Conservation (phyloP, 306 rosid genomes). For the Carpinus viminea region DNA sequence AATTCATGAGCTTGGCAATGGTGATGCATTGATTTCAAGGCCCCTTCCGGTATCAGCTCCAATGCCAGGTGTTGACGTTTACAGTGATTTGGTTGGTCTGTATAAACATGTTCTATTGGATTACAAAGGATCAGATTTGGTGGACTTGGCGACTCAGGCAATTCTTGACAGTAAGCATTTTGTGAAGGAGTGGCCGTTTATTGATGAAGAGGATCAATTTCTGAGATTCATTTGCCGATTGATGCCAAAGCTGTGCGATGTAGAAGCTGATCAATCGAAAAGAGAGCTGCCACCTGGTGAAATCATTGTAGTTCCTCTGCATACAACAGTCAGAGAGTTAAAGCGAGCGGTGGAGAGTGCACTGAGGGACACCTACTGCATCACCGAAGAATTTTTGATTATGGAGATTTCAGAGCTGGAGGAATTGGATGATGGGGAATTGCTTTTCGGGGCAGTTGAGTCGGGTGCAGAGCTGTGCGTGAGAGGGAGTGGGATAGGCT, state of each 20-base stretch:
- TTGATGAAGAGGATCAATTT: conserved; percentile 60
- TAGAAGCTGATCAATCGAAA: conserved; percentile 28
- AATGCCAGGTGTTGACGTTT: conserved; percentile 61
- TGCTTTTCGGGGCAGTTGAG: conserved; percentile 59
- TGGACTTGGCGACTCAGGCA: conserved; percentile 59
- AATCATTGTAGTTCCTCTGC: conserved; percentile 63
- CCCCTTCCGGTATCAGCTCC: conserved; percentile 29
- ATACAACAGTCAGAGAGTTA: conserved; percentile 72
- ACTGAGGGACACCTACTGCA: conserved; percentile 75
- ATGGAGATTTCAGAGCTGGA: conserved; percentile 57
- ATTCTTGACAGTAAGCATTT: conserved; percentile 73
- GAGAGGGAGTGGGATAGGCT: conserved; percentile 54
- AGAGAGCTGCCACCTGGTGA: conserved; percentile 55
- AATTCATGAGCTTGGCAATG: conserved; percentile 55
- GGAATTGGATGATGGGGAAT: conserved; percentile 50
- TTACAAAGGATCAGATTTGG: conserved; percentile 61
- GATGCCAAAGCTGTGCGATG: conserved; percentile 47
- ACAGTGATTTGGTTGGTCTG: conserved; percentile 57
- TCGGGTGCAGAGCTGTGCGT: conserved; percentile 64
- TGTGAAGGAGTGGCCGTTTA: conserved; percentile 64
- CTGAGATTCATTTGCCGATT: conserved; percentile 62
- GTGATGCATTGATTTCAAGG: conserved; percentile 12
- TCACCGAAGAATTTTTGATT: conserved; percentile 54
- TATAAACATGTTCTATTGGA: conserved; percentile 69
- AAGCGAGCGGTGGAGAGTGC: conserved; percentile 69